Evolutionary conservation across 768 basidiomycete species (phyloP).

Genomic region (Rhodosporidiobolus sp.): DNA sequence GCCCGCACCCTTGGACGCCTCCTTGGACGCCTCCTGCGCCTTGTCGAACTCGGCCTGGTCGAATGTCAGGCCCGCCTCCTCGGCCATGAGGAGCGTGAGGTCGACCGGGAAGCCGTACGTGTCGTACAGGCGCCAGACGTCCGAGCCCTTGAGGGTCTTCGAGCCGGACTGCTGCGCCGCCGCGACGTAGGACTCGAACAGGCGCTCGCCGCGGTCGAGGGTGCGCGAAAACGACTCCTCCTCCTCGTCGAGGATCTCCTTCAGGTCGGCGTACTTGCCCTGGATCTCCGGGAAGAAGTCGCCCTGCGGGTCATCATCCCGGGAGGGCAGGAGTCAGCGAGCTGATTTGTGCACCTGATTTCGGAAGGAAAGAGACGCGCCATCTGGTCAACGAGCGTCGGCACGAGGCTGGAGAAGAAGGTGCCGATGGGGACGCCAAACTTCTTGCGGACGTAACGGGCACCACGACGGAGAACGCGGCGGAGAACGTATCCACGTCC

Average conservation of each 20-base stretch:
- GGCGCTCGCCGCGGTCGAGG: slow-evolving; percentile 89
- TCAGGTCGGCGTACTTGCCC: slow-evolving; percentile 70
- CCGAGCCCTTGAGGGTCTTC: slow-evolving; percentile 75
- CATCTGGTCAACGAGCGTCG: slow-evolving; percentile 83
- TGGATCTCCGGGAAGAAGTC: slow-evolving; percentile 88
- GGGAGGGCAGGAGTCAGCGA: background rate
- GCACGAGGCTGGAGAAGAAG: slow-evolving; percentile 90
- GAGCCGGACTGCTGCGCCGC: slow-evolving; percentile 63
- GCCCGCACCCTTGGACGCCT: slow-evolving; percentile 78
- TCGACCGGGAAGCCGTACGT: slow-evolving; percentile 98
- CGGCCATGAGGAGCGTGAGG: slow-evolving; percentile 93
- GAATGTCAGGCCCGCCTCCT: slow-evolving; percentile 77
- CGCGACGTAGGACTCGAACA: slow-evolving; percentile 83
- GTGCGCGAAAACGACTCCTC: slow-evolving; percentile 98
- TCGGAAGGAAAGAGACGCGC: slow-evolving; percentile 53
- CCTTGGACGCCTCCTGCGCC: slow-evolving; percentile 81
- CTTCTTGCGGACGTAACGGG: slow-evolving; percentile 94
- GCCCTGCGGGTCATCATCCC: slow-evolving; percentile 59
- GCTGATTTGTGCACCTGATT: background rate
- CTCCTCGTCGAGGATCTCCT: slow-evolving; percentile 94
- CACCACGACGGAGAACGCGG: slow-evolving; percentile 85
- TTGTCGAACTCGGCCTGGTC: slow-evolving; percentile 85
- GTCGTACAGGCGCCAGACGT: slow-evolving; percentile 96
- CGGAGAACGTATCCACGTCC: slow-evolving; percentile 96
- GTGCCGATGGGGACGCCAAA: slow-evolving; percentile 76